These are phyloP conservation scores for Dendrocalamus sinicus DNA, from an alignment of 176 grass and related monocot species.

Conservation along the genomic window DNA sequence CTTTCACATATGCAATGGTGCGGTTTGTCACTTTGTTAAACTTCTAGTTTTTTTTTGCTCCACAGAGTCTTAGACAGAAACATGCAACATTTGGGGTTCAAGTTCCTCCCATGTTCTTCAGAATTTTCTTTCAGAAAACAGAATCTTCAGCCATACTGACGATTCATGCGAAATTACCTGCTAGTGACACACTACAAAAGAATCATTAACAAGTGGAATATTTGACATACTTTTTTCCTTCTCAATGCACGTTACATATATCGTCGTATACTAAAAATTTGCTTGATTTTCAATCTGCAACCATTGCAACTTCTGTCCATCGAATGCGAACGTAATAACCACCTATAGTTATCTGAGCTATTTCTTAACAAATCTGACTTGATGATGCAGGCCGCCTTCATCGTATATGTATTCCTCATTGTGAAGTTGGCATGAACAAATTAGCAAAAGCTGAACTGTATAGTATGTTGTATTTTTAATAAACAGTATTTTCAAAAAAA, in stretches of 20 bases:
- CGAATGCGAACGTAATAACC: background rate
- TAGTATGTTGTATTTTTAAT: slow-evolving; percentile 22
- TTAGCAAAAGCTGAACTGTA: slow-evolving; percentile 9
- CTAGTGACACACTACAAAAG: background rate
- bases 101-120: slow-evolving; percentile 20
- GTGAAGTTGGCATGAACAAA: slow-evolving; percentile 34
- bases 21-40: slow-evolving; percentile 9
- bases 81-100: slow-evolving; percentile 86
- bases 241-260: background rate
- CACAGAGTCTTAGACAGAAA: slow-evolving; percentile 74
- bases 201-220: background rate
- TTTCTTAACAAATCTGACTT: slow-evolving; percentile 28
- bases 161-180: background rate
- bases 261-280: background rate
- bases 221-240: background rate
- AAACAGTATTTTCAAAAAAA: too few relatives aligned
- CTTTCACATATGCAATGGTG: background rate
- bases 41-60: slow-evolving; percentile 10
- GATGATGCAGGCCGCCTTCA: slow-evolving; percentile 51
- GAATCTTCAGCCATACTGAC: background rate
- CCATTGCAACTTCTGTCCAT: background rate
- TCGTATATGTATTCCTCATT: slow-evolving; percentile 38
- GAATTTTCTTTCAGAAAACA: background rate
- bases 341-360: background rate
- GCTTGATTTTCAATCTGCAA: background rate